A percentile compares a stretch with the other conserved stretches of the same genome.
Conservation (phyloP, 2,329 filamentous ascomycete species). For the Sporothrix protearum region DNA sequence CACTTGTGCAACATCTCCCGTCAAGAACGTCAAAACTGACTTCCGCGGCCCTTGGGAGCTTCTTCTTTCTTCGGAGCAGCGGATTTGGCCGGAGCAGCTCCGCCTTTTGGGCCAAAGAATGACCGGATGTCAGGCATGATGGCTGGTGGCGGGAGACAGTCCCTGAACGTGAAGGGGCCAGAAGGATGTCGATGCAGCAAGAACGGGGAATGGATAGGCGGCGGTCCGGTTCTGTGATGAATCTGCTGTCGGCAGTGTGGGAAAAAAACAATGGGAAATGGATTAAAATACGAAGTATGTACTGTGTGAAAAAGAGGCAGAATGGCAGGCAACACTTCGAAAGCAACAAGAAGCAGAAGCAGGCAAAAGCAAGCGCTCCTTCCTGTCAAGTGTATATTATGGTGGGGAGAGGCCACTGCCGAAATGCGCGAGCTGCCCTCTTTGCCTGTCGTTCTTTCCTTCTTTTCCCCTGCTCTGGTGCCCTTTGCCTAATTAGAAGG, state of each 20-base stretch:
- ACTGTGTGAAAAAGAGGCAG: neutral
- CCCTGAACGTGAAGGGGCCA: neutral
- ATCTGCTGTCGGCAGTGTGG: neutral
- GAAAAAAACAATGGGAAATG: neutral
- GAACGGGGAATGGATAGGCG: neutral
- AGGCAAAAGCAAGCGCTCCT: neutral
- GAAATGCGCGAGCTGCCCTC: neutral
- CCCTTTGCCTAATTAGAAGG: neutral
- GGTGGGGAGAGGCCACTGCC: neutral
- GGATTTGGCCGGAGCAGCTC: slow-evolving; percentile 38
- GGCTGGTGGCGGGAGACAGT: neutral
- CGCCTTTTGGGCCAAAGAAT: slow-evolving; percentile 67
- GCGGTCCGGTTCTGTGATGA: neutral
- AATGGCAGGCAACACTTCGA: slow-evolving; percentile 11
- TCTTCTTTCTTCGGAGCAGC: slow-evolving; percentile 39
- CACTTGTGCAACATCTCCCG: too few species aligned
- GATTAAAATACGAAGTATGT: neutral
- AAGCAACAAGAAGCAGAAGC: slow-evolving; percentile 1
- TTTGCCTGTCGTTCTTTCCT: neutral
- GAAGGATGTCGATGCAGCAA: neutral
- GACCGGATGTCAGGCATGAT: slow-evolving; percentile 68
- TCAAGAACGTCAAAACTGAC: slow-evolving; percentile 21
- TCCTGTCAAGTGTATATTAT: neutral
- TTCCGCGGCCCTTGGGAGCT: slow-evolving; percentile 29
- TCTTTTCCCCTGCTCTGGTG: neutral